Evolutionary conservation across 495 filamentous ascomycete genomes (phyloP).

Genomic region (Penicillium cosmopolitanum): DNA sequence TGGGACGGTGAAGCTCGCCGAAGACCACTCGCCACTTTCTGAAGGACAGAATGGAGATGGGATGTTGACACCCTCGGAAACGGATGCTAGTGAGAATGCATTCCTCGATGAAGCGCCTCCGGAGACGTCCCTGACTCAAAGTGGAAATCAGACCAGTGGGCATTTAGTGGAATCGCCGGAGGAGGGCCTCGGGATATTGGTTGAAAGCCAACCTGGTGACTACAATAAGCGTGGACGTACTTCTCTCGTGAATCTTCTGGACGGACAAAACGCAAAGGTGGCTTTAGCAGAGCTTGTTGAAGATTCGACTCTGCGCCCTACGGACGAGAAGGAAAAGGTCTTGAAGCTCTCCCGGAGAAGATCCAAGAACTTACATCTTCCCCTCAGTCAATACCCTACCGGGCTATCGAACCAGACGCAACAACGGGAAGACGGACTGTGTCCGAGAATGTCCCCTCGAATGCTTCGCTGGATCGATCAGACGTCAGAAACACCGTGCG

Average conservation of each 20-base stretch:
- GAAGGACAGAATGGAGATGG: not conserved
- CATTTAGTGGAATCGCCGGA: conserved; percentile 9
- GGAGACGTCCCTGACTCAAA: not conserved
- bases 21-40: not conserved
- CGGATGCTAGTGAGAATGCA: conserved; percentile 6
- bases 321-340: conserved; percentile 45
- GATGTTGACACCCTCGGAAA: conserved; percentile 10
- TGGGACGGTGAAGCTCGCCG: conserved; percentile 4
- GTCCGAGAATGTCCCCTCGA: conserved; percentile 26
- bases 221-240: conserved; percentile 7
- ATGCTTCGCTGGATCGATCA: conserved; percentile 9
- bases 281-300: conserved; percentile 25
- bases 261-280: conserved; percentile 24
- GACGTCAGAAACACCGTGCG: conserved; percentile 19
- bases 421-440: conserved; percentile 29
- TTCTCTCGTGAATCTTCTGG: conserved; percentile 26
- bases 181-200: conserved; percentile 30
- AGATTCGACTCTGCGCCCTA: conserved; percentile 14
- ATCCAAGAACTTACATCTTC: conserved; percentile 60
- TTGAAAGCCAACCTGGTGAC: conserved; percentile 19
- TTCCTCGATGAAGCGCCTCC: not conserved
- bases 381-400: conserved; percentile 54
- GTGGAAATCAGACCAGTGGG: not conserved
- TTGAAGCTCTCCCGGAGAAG: conserved; percentile 56
- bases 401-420: conserved; percentile 28